Base-by-base conservation (phyloP, 306 rosid species). In the Lablab purpureus region DNA sequence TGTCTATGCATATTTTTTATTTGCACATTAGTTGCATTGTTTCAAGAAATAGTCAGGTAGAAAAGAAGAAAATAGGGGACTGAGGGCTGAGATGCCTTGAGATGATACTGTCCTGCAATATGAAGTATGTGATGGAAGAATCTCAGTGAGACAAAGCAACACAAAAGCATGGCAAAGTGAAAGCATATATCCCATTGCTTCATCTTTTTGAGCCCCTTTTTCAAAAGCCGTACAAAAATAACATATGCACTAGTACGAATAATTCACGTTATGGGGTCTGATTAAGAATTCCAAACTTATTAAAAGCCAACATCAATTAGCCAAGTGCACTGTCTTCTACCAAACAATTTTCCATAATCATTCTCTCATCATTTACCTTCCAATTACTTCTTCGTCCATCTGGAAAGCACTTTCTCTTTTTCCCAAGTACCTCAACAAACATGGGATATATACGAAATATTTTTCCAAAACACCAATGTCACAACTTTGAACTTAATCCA, bases 171-270 rank as follows among this genome's bases (percentile, higher is more conserved):
- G 23, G 79, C 81, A 83, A 80, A 86, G 51, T 54, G 52, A 73
- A 75, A 80, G 87, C 79, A 80, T 86, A 76, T 83, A 77, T 87
- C 81, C 88, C 73, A 12, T 36, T 84, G 79, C 83, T 59, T 68
- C 72, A 63, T 67, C 68, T 54, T 83, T 77, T 72, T 14, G 6
- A 41, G 45, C 12, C 54, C 58, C 5, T 55, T 25, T 77, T 78
- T 81, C 47, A 66, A 46, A 71, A 73, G 22, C 85, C 73, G 87
- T 78, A 82, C 85, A 82, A 79, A 79, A 71, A 82, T 70, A 49
- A 70, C 65, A 81, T 17, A 72, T 76, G 79, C 79, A 76, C 60
- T 46, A 7, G 81, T 60, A 83, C 79, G 75, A 80, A 65, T 72
- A 84, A 64, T 60, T 76, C 84, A 82, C n/a, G 66, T 63, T 79